Base-by-base conservation (phyloP, 1,284 basidiomycete genomes). In the Trichosporon sp. region DNA sequence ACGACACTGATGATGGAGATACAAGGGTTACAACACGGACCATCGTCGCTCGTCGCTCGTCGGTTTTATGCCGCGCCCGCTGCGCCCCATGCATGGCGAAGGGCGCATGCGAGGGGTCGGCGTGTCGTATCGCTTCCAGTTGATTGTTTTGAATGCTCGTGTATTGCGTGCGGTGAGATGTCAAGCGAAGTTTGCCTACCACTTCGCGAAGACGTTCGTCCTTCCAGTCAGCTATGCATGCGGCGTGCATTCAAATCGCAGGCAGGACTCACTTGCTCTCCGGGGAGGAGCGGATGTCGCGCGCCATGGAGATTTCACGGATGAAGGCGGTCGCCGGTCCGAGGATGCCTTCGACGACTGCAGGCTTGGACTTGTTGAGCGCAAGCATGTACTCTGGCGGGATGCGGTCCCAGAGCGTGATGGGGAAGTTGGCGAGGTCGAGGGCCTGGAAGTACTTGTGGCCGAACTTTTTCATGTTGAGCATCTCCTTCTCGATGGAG, bases 301-400 rank as follows among this genome's bases (percentile, higher is more conserved):
- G 12, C 59, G 59, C 59, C 59, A 63, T 63, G 32, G 59, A 63
- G 31, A 63, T 32, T 14, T 63, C 59, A 1, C 59, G 31, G 31
- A 63, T 35, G 59, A 63, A 63, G 10, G 59, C 59, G 5, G 59
- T 63, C 14, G 59, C 59, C 2, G 56, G 56, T 16, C 56, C 26
- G 19, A 61, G 56, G 26, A 32, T 21, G 12, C 31, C 56, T 11
- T 61, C 56, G 14, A 32, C 31, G 11, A 32, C 26, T 1, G 31
- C 26, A 0, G 56, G 56, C 56, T 61, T 61, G 11, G 56, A 61
- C 56, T 61, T 61, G 31, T 61, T 68, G 16, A 73, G 68, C 26
- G 72, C 72, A 68, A 70, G 67, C 72, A 71, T 69, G 66, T 73
- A 73, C 31, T 71, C 72, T 14, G 16, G n/a, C 16, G 72, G 72